Percentiles rank a stretch among this genome's conserved stretches.
These are phyloP conservation scores for Phytopythium helicoides DNA, from an alignment of 352 stramenopile species.

Conservation along the genomic window DNA sequence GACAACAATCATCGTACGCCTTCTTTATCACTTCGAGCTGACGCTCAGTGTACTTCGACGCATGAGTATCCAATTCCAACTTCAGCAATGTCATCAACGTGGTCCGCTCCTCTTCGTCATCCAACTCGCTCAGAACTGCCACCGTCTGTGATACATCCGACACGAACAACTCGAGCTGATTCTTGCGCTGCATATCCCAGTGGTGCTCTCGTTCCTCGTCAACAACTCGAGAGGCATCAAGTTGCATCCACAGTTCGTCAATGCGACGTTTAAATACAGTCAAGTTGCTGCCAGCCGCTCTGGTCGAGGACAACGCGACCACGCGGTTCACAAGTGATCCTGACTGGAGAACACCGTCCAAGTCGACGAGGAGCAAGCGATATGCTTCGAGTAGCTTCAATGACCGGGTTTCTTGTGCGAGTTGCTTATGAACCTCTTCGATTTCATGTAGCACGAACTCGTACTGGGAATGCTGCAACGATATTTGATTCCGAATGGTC, in stretches of 20 bases:
- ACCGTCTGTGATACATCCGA: constrained; percentile 2
- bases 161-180: constrained; percentile 5
- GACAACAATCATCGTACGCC: background rate
- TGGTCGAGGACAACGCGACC: background rate
- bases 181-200: constrained; percentile 1
- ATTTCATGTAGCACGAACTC: no score
- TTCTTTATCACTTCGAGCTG: constrained; percentile 4
- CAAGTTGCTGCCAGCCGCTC: background rate
- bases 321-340: background rate
- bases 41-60: background rate
- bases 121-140: background rate
- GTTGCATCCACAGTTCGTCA: background rate
- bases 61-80: background rate
- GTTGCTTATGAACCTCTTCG: no score
- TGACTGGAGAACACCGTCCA: no score
- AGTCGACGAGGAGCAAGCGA: no score
- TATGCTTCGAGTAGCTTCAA: no score
- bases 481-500: no score
- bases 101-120: background rate
- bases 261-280: constrained; percentile 1
- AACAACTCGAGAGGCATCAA: background rate
- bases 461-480: no score
- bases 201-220: background rate
- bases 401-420: no score
- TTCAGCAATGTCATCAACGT: constrained; percentile 1